Percentiles rank a stretch among this genome's conserved stretches.
Evolutionary conservation across 1,284 basidiomycete species (phyloP).

Genomic region (Fistulina hepatica): DNA sequence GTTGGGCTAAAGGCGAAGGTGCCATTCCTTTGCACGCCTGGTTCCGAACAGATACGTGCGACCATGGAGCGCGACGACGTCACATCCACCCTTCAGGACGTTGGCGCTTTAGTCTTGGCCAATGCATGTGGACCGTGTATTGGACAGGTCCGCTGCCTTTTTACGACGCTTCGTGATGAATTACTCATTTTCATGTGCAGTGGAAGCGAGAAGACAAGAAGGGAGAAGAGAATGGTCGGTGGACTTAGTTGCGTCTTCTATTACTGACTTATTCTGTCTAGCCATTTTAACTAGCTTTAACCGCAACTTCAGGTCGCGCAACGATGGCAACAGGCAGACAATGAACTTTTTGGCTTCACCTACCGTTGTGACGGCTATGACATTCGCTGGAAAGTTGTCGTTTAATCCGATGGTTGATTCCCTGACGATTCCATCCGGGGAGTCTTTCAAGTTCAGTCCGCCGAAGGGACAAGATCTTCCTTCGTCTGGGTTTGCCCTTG

Average conservation of each 20-base stretch:
- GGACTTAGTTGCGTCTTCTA: slow-evolving; percentile 3
- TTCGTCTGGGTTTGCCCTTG: slow-evolving; percentile 70
- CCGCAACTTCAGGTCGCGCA: slow-evolving; percentile 94
- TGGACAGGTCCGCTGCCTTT: slow-evolving; percentile 56
- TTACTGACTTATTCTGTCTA: slow-evolving; percentile 21
- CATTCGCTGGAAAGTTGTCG: slow-evolving; percentile 88
- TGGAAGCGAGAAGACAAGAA: slow-evolving; percentile 93
- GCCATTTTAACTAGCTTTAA: slow-evolving; percentile 98
- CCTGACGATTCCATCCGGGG: slow-evolving; percentile 65
- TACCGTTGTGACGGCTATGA: slow-evolving; percentile 94
- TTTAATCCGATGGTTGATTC: slow-evolving; percentile 92
- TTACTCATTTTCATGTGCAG: slow-evolving; percentile 26
- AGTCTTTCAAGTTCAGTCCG: slow-evolving; percentile 77
- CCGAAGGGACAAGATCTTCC: slow-evolving; percentile 85
- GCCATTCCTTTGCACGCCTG: slow-evolving; percentile 95
- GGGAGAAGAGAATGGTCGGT: slow-evolving; percentile 82
- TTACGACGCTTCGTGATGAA: slow-evolving; percentile 5
- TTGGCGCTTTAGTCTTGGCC: slow-evolving; percentile 88
- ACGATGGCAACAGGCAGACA: slow-evolving; percentile 91
- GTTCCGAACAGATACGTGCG: slow-evolving; percentile 94
- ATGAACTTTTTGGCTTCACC: slow-evolving; percentile 99
- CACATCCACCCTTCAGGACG: slow-evolving; percentile 69
- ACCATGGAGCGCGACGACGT: slow-evolving; percentile 95
- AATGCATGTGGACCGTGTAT: slow-evolving; percentile 99
- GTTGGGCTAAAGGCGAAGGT: slow-evolving; percentile 78